Evolutionary conservation across 768 basidiomycete genomes (phyloP), one percentile per base, ranked within the genome.

Genomic region (Flagelloscypha sp.): DNA sequence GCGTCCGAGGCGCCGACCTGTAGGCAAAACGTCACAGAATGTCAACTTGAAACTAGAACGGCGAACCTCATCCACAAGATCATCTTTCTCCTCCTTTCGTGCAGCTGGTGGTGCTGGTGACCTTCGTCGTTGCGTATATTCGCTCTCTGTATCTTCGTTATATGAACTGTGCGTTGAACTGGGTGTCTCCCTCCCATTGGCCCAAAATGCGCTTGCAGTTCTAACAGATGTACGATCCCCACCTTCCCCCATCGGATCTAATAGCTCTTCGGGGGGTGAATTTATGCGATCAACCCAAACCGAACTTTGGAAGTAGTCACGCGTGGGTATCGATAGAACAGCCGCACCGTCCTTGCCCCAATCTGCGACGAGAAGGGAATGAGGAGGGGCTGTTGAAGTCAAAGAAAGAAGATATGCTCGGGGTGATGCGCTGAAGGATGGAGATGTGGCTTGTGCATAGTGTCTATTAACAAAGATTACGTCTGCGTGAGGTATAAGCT

Each of bases 251-350:
- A 46, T 17, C 43, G 21, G 35, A 11, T 47, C 27, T 12, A 3
- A n/a, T 36, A 33, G 23, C 20, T 36, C 39, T 31, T 50, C 38
- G 17, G 54, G 37, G 24, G 33, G 35, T 22, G 55, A 48, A 1
- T 59, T 38, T 5, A 30, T 18, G 25, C 21, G 43, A 32, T 77
- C 78, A 3, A 80, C 73, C 84, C 86, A 89, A 2, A 80, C 78
- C 0, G 84, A 85, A 45, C 78, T 79, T 44, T 90, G 87, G 52
- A 87, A 84, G 55, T 89, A 90, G 47, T 90, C 87, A 45, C 72
- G 72, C 0, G 86, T 88, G 0, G 86, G 87, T 6, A 89, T 56
- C 11, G 82, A 85, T 36, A 89, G 68, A 4, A 84, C 77, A 0
- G 86, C 87, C 1, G 81, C 82, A 8, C 86, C 86, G 31, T 84